A percentile compares a stretch with the other conserved stretches of the same genome.
Evolutionary conservation across 2,329 filamentous ascomycete genomes (phyloP).

Genomic region (Pseudocercospora fuligena): DNA sequence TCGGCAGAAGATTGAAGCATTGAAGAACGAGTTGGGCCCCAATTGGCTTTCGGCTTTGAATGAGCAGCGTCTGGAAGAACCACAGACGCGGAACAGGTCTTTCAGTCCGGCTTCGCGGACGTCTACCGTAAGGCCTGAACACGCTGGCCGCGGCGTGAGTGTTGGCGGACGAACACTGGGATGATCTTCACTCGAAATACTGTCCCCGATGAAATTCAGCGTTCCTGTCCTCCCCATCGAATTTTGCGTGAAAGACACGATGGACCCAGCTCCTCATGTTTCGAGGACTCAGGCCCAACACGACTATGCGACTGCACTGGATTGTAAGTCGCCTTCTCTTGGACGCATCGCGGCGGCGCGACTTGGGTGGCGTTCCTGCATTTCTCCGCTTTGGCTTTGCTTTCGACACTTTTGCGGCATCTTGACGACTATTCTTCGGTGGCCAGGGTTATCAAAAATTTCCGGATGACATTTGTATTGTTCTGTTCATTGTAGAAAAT

Average conservation of each 20-base stretch:
- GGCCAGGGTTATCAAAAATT: slow-evolving; percentile 8
- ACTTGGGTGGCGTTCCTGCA: slow-evolving; percentile 7
- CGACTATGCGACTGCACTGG: slow-evolving; percentile 4
- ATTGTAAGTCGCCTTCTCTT: not conserved
- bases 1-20: slow-evolving; percentile 82
- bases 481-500: slow-evolving; percentile 20
- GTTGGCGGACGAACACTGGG: slow-evolving; percentile 41
- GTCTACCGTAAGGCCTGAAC: slow-evolving; percentile 32
- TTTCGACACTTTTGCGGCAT: slow-evolving; percentile 6
- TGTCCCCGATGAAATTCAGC: too few species aligned
- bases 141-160: slow-evolving; percentile 36
- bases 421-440: slow-evolving; percentile 17
- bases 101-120: slow-evolving; percentile 37
- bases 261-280: not conserved
- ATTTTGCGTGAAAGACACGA: not conserved
- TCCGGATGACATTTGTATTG: slow-evolving; percentile 17
- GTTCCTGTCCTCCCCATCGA: not conserved
- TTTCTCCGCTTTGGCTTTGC: slow-evolving; percentile 2
- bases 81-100: slow-evolving; percentile 27
- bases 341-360: slow-evolving; percentile 9
- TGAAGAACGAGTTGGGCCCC: slow-evolving; percentile 83
- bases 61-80: slow-evolving; percentile 66
- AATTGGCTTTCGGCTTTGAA: slow-evolving; percentile 85
- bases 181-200: slow-evolving; percentile 23
- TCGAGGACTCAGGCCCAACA: not conserved